A percentile compares a stretch with the other conserved stretches of the same genome.
Evolutionary conservation across 2,329 filamentous ascomycete genomes (phyloP).

Genomic region (Aspergillus sergii): DNA sequence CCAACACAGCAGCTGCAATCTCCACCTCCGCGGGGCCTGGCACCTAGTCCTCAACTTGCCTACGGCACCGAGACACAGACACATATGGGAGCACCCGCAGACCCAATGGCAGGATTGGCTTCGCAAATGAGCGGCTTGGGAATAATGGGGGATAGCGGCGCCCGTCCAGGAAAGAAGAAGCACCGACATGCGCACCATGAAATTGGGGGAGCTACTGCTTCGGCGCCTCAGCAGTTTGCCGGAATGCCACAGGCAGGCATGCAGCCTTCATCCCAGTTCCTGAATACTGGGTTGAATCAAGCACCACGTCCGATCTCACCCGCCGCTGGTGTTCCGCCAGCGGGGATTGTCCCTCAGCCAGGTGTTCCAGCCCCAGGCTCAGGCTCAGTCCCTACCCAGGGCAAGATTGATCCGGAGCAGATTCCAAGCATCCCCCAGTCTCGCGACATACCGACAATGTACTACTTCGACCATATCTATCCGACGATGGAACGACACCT

Average conservation of each 20-base stretch:
- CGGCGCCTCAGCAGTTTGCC: constrained; percentile 64
- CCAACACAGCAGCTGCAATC: constrained; percentile 26
- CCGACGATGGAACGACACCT: constrained; percentile 94
- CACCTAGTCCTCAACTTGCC: constrained; percentile 27
- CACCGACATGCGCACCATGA: constrained; percentile 90
- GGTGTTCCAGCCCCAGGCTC: constrained; percentile 52
- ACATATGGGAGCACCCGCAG: constrained; percentile 26
- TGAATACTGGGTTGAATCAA: constrained; percentile 57
- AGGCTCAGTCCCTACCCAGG: constrained; percentile 66
- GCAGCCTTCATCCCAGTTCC: constrained; percentile 59
- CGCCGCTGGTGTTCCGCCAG: constrained; percentile 28
- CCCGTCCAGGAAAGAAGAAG: constrained; percentile 75
- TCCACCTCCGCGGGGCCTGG: constrained; percentile 24
- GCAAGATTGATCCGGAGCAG: constrained; percentile 84
- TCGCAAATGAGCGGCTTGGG: constrained; percentile 79
- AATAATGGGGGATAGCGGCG: constrained; percentile 55
- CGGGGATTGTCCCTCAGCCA: constrained; percentile 31
- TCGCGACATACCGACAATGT: constrained; percentile 77
- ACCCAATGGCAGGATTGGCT: constrained; percentile 45
- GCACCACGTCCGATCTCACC: constrained; percentile 33
- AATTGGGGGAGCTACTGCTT: constrained; percentile 68
- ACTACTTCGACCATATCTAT: constrained; percentile 86
- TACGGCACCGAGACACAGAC: constrained; percentile 33
- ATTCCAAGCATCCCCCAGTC: constrained; percentile 88
- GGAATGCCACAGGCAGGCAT: constrained; percentile 64